A percentile compares a stretch with the other conserved stretches of the same genome.
Conservation (phyloP, 148 eudicot species). For the Silene uniflora region DNA sequence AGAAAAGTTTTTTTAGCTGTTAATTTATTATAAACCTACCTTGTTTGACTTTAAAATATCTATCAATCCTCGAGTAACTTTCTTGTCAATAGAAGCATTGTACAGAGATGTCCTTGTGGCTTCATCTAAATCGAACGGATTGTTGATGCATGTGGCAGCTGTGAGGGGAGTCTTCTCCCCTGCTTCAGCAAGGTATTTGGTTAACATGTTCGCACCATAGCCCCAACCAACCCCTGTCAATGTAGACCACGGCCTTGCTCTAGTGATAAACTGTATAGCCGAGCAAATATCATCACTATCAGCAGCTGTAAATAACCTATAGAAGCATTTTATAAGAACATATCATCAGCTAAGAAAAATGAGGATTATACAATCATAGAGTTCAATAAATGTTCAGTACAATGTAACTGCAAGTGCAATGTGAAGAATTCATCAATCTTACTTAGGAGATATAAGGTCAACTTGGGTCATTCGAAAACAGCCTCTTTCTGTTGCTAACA, state of each 20-base stretch:
- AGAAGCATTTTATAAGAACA: conserved; percentile 27
- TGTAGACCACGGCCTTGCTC: conserved; percentile 86
- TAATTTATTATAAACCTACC: conserved; percentile 31
- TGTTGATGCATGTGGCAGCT: conserved; percentile 89
- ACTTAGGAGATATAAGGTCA: not conserved
- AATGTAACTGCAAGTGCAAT: not conserved
- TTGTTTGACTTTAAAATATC: conserved; percentile 71
- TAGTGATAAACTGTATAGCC: conserved; percentile 67
- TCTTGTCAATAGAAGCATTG: conserved; percentile 37
- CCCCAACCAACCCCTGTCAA: conserved; percentile 89
- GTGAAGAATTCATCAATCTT: not conserved
- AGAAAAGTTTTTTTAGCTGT: not conserved
- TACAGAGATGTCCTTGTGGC: conserved; percentile 49
- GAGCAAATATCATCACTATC: conserved; percentile 93
- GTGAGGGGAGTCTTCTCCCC: conserved; percentile 89
- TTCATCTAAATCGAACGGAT: conserved; percentile 91
- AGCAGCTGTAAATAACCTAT: conserved; percentile 98
- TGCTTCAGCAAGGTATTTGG: conserved; percentile 86
- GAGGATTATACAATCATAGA: not conserved
- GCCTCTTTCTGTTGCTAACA: too few species aligned
- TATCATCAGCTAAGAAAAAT: conserved; percentile 31
- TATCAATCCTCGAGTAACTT: conserved; percentile 60
- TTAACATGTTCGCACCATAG: conserved; percentile 95
- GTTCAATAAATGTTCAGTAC: not conserved
- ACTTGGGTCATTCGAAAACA: too few species aligned